phyloP scores from a whole-genome alignment of 2,329 filamentous ascomycete genomes.

The Colletotrichum spaethianum region DNA sequence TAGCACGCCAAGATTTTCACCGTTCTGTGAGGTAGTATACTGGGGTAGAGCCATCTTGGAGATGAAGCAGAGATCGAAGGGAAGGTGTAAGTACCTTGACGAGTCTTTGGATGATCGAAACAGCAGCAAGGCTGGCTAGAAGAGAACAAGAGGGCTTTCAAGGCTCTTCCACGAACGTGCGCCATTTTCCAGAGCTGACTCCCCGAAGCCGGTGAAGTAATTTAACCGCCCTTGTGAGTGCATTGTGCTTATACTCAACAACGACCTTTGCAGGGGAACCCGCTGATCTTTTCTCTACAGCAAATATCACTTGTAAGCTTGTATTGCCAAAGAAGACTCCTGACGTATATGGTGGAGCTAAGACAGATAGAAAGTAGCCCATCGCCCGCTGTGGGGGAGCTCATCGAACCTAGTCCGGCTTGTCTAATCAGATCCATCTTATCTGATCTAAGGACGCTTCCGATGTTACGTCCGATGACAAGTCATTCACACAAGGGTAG shows the following conservation, averaged over 20 bases:
- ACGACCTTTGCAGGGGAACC: conserved; percentile 14
- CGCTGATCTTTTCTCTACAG: background rate
- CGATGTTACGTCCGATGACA: conserved; percentile 21
- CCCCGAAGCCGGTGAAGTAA: background rate
- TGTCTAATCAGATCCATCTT: conserved; percentile 39
- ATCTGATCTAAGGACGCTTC: conserved; percentile 21
- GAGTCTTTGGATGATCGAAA: background rate
- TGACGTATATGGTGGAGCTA: background rate
- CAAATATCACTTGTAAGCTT: background rate
- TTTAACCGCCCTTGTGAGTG: background rate
- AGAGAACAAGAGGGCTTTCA: background rate
- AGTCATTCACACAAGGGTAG: conserved; percentile 9
- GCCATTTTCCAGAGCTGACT: conserved; percentile 28
- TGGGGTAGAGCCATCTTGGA: conserved; percentile 21
- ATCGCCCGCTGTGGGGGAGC: background rate
- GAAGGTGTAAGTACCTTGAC: background rate
- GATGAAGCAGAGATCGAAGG: background rate
- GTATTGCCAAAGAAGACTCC: background rate
- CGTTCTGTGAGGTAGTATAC: background rate
- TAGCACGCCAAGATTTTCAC: conserved; percentile 12
- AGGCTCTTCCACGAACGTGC: background rate
- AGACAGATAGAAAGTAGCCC: background rate
- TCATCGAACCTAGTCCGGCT: conserved; percentile 23
- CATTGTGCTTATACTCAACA: background rate
- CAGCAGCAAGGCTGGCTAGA: background rate